Percentiles rank a stretch among this genome's conserved stretches.
Evolutionary conservation across 2,329 filamentous ascomycete species (phyloP).

Genomic region (Cercospora citrullina): DNA sequence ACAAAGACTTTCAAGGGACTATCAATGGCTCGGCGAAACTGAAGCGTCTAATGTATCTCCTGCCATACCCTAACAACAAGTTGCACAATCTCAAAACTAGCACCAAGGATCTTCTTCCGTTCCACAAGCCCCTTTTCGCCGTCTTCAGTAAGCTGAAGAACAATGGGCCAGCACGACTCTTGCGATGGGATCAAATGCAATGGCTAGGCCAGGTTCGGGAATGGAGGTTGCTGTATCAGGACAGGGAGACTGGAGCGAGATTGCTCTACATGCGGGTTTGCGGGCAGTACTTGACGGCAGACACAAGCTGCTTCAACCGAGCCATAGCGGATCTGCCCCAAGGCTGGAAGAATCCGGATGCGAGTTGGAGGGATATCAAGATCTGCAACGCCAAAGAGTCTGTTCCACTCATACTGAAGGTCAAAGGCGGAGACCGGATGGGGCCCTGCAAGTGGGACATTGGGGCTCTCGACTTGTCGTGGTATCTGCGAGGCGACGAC

Average conservation of each 20-base stretch:
- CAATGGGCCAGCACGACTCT: background rate
- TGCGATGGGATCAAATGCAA: background rate
- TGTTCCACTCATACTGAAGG: background rate
- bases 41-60: background rate
- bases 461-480: background rate
- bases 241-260: background rate
- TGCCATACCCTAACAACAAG: background rate
- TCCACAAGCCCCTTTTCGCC: background rate
- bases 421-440: background rate
- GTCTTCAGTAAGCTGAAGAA: background rate
- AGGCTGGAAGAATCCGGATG: background rate
- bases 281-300: background rate
- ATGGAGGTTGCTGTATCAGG: background rate
- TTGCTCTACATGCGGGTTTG: background rate
- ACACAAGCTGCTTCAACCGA: background rate
- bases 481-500: background rate
- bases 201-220: background rate
- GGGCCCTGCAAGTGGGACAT: background rate
- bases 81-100: background rate
- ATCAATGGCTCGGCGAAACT: slow-evolving; percentile 6
- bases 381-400: background rate
- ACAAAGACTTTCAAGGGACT: background rate
- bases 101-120: background rate
- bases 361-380: background rate
- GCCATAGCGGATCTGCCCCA: background rate